Evolutionary conservation across 371 early-diverging fungal species (phyloP), one percentile per base, ranked within the genome.

Genomic region (Mucor mucedo): DNA sequence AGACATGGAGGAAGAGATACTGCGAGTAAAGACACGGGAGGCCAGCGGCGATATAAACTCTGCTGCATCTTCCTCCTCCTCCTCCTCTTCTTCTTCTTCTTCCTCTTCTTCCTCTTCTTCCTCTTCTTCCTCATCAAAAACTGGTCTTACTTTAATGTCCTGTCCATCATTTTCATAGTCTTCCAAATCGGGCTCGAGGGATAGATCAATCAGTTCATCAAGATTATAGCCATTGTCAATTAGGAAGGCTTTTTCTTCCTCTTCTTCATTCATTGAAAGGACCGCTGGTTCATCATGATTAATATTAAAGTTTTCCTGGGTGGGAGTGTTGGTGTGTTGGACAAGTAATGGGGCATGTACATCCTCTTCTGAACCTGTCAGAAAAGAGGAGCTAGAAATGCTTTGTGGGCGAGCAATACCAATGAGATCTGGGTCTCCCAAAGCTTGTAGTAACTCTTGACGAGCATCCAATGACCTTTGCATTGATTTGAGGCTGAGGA

Each of bases 401-500:
- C 35, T 49, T n/a, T 42, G 41, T 5, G 52, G 14, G 27, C 56
- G 29, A 30, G 58, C 61, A 54, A 71, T 66, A 4, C 61, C 47
- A 60, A 67, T 66, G 9, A 66, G 41, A 21, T 63, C 61, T 14
- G 71, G 64, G 39, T 67, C 66, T 2, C 62, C 66, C n/a, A 71
- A 50, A 5, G 66, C 65, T 35, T 70, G 66, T 8, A 75, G 59
- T 41, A 78, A 38, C 54, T 70, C 75, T 39, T 71, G 75, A 27
- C 78, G 71, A 42, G 75, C 70, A 47, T 78, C 71, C 5, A 78
- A 29, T 5, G 70, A 68, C 27, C 75, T 54, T 47, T 76, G 74
- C 79, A 79, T 71, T 16, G 66, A 40, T 40, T 74, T 72, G 16
- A 79, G 63, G 27, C 79, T 68, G 9, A 79, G 38, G 2, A 76